These are phyloP conservation scores for Nephelium lappaceum DNA, from an alignment of 345 rosid species.

Conservation along the genomic window DNA sequence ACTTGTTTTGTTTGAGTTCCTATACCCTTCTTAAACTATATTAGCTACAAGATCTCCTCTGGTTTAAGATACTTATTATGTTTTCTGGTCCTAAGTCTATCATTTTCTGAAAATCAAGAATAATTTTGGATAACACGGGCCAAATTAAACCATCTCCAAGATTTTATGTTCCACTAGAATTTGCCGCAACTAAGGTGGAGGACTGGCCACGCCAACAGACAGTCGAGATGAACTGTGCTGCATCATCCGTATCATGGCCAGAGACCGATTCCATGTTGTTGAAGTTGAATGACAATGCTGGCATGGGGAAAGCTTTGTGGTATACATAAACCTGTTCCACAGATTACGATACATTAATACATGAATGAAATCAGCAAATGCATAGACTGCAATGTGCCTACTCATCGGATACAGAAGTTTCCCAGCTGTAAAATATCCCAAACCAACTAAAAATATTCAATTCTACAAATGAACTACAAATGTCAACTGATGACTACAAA, in stretches of 20 bases:
- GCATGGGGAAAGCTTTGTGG: constrained; percentile 99
- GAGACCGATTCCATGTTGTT: constrained; percentile 56
- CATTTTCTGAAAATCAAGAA: not conserved
- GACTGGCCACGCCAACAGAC: constrained; percentile 92
- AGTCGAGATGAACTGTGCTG: constrained; percentile 75
- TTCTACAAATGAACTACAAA: not conserved
- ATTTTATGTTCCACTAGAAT: constrained; percentile 85
- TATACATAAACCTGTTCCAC: constrained; percentile 73
- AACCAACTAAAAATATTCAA: not conserved
- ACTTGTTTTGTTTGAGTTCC: constrained; percentile 19
- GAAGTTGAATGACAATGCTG: constrained; percentile 79
- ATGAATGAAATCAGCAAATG: not conserved
- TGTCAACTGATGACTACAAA: not conserved
- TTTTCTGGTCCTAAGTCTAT: not conserved
- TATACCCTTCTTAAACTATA: constrained; percentile 23
- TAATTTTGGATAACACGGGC: not conserved
- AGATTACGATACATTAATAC: not conserved
- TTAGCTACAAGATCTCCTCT: constrained; percentile 26
- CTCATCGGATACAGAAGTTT: not conserved
- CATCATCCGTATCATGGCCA: constrained; percentile 64
- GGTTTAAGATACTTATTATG: constrained; percentile 3
- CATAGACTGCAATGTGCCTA: not conserved
- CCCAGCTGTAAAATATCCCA: not conserved
- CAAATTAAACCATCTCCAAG: constrained; percentile 71
- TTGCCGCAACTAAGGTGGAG: constrained; percentile 80